A percentile compares a stretch with the other conserved stretches of the same genome.
These are phyloP conservation scores for Arabis alpina DNA, from an alignment of 345 rosid genomes.

Conservation along the genomic window DNA sequence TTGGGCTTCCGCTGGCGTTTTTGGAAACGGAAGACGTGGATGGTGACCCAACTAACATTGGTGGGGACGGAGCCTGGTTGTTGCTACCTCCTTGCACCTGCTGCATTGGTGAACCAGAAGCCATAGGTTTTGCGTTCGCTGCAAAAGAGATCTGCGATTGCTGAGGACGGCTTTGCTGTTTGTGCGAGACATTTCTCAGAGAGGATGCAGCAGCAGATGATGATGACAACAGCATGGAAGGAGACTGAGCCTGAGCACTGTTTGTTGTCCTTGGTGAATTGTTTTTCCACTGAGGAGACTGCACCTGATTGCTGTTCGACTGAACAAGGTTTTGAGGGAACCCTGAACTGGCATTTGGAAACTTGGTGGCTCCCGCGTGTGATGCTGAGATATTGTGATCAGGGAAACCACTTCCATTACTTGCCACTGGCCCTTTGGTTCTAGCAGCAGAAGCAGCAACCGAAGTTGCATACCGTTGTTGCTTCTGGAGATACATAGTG, in stretches of 20 bases:
- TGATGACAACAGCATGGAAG: slow-evolving; percentile 53
- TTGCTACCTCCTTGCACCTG: slow-evolving; percentile 49
- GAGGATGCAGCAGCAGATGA: slow-evolving; percentile 55
- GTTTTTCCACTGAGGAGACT: slow-evolving; percentile 84
- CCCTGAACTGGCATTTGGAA: slow-evolving; percentile 56
- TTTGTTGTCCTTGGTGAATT: slow-evolving; percentile 60
- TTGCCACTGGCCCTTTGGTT: slow-evolving; percentile 62
- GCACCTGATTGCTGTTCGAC: slow-evolving; percentile 60
- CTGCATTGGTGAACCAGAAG: slow-evolving; percentile 55
- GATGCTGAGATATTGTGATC: slow-evolving; percentile 67
- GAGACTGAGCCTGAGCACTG: slow-evolving; percentile 56
- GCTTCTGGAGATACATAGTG: slow-evolving; percentile 67
- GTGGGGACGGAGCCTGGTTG: slow-evolving; percentile 71
- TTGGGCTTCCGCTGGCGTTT: slow-evolving; percentile 89
- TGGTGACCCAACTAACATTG: slow-evolving; percentile 75
- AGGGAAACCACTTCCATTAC: slow-evolving; percentile 65
- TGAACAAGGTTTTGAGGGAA: slow-evolving; percentile 82
- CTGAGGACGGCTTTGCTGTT: slow-evolving; percentile 73
- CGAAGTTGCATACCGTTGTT: slow-evolving; percentile 67
- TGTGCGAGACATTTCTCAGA: slow-evolving; percentile 61
- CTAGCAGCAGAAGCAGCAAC: slow-evolving; percentile 64
- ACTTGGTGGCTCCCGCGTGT: slow-evolving; percentile 61
- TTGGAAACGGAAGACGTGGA: slow-evolving; percentile 83
- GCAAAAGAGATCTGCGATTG: slow-evolving; percentile 78
- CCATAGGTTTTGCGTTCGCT: slow-evolving; percentile 61